Evolutionary conservation across 768 basidiomycete species (phyloP).

Genomic region (Mycena leptocephala): DNA sequence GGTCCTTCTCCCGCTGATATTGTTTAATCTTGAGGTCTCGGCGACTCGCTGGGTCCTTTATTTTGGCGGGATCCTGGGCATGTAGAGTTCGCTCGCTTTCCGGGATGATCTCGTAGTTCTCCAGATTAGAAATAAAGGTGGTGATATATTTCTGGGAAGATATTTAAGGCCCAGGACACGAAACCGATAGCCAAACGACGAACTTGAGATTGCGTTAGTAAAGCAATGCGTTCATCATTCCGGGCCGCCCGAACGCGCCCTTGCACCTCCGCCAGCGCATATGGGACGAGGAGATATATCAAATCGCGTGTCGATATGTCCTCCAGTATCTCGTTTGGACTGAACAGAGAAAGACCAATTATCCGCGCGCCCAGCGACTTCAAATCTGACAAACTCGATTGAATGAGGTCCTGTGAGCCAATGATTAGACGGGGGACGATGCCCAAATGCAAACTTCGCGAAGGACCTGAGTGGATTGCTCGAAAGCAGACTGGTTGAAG

Average conservation of each 20-base stretch:
- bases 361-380: constrained; percentile 68
- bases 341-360: constrained; percentile 79
- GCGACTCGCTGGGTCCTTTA: constrained; percentile 77
- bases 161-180: neutral
- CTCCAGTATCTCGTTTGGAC: constrained; percentile 86
- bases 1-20: constrained; percentile 88
- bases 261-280: constrained; percentile 75
- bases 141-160: constrained; percentile 63
- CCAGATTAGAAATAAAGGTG: constrained; percentile 66
- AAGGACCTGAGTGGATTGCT: constrained; percentile 62
- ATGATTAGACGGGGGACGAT: neutral
- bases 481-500: constrained; percentile 55
- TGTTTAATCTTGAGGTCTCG: constrained; percentile 94
- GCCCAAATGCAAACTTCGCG: neutral
- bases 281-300: constrained; percentile 83
- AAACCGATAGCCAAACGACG: constrained; percentile 38
- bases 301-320: constrained; percentile 87
- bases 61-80: constrained; percentile 60
- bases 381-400: constrained; percentile 71
- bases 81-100: constrained; percentile 73
- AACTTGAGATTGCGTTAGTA: constrained; percentile 74
- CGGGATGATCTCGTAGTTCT: constrained; percentile 78
- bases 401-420: constrained; percentile 69
- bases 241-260: constrained; percentile 72
- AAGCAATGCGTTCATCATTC: constrained; percentile 69